phyloP scores from a whole-genome alignment of 2,329 filamentous ascomycete genomes.

The Monosporascus sp. region DNA sequence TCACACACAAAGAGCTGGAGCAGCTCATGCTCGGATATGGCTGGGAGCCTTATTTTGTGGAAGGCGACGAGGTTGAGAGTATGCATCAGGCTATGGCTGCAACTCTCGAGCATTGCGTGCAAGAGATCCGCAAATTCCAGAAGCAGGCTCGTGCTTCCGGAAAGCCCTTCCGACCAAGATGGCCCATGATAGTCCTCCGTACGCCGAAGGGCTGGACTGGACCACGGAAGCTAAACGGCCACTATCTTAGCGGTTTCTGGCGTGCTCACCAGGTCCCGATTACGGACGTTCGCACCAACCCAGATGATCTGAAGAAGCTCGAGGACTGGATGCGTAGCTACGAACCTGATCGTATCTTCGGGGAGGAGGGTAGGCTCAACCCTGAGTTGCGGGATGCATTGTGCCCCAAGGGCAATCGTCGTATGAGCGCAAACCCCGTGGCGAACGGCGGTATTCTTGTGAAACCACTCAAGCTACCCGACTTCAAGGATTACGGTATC shows the following conservation, averaged over 20 bases:
- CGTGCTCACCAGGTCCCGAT: conserved; percentile 74
- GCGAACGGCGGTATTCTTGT: conserved; percentile 65
- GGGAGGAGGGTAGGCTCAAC: conserved; percentile 57
- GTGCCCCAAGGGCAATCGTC: conserved; percentile 57
- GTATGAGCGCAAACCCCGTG: conserved; percentile 75
- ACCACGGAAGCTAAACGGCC: conserved; percentile 64
- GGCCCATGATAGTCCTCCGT: conserved; percentile 76
- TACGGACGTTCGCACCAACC: conserved; percentile 61
- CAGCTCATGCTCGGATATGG: conserved; percentile 68
- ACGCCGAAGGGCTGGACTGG: conserved; percentile 78
- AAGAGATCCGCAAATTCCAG: conserved; percentile 64
- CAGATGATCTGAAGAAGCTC: conserved; percentile 59
- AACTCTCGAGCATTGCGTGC: conserved; percentile 67
- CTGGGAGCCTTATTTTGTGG: conserved; percentile 76
- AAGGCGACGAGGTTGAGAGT: conserved; percentile 64
- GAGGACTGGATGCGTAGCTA: conserved; percentile 77
- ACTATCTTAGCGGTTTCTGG: conserved; percentile 74
- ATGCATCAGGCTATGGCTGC: conserved; percentile 82
- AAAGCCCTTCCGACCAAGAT: conserved; percentile 64
- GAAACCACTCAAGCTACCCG: conserved; percentile 62
- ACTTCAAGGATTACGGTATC: conserved; percentile 65
- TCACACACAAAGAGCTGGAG: conserved; percentile 68
- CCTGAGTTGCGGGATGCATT: conserved; percentile 54
- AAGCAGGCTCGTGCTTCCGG: conserved; percentile 66
- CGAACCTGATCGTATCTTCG: conserved; percentile 67